Conservation (phyloP, 345 rosid genomes). For the Aethionema arabicum region DNA sequence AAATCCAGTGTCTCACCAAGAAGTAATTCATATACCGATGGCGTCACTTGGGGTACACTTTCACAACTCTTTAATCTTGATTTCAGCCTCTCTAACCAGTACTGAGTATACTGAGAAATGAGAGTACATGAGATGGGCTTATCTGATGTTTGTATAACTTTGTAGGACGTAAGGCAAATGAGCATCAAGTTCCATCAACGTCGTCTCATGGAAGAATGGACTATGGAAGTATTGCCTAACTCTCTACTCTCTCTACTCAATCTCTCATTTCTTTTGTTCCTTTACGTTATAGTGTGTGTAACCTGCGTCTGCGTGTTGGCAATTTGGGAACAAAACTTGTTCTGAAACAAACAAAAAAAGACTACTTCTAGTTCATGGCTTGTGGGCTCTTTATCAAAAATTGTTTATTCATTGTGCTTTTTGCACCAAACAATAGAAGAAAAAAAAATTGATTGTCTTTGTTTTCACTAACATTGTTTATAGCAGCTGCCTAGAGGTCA, state of each 20-base stretch:
- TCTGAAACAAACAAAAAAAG: conserved; percentile 22
- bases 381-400: conserved; percentile 44
- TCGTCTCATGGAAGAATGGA: conserved; percentile 89
- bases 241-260: conserved; percentile 37
- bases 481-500: background rate
- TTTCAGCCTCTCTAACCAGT: background rate
- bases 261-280: conserved; percentile 39
- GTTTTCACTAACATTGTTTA: background rate
- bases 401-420: background rate
- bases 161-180: conserved; percentile 72
- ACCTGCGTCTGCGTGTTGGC: conserved; percentile 50
- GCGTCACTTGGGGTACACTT: conserved; percentile 86
- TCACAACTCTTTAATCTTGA: conserved; percentile 15
- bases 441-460: background rate
- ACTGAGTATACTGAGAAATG: too few relatives aligned
- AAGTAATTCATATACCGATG: conserved; percentile 62
- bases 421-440: background rate
- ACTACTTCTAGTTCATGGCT: conserved; percentile 61
- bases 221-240: conserved; percentile 75
- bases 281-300: conserved; percentile 35
- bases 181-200: conserved; percentile 65
- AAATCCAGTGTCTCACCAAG: conserved; percentile 75
- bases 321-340: conserved; percentile 54
- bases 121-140: background rate
- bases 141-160: conserved; percentile 24